A percentile compares a stretch with the other conserved stretches of the same genome.
phyloP scores from a whole-genome alignment of 2,329 filamentous ascomycete genomes.

The Metarhizium guizhouense region DNA sequence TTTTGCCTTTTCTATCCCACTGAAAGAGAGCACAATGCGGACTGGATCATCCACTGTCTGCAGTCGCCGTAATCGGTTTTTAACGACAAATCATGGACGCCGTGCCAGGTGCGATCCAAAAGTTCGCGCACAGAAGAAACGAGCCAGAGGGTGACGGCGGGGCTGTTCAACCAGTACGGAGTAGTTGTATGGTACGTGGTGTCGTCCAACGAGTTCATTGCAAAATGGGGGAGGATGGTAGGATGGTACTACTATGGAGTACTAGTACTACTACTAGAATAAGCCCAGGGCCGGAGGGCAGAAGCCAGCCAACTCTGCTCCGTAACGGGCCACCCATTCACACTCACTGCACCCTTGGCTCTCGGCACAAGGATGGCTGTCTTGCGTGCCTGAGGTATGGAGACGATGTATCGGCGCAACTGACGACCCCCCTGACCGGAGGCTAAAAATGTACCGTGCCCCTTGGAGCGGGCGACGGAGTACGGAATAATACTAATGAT shows the following conservation, averaged over 20 bases:
- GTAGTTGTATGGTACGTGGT: too few species aligned
- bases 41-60: background rate
- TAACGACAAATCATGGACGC: too few species aligned
- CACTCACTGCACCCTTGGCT: background rate
- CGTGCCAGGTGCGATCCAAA: too few species aligned
- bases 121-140: too few species aligned
- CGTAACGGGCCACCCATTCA: background rate
- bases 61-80: too few species aligned
- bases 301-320: background rate
- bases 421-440: background rate
- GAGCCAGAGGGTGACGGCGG: too few species aligned
- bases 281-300: background rate
- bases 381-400: conserved; percentile 1
- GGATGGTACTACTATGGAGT: too few species aligned
- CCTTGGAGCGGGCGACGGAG: background rate
- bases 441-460: conserved; percentile 4
- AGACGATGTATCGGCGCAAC: background rate
- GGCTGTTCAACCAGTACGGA: too few species aligned
- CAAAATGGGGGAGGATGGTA: too few species aligned
- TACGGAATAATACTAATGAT: too few species aligned
- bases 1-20: background rate
- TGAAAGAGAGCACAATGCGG: background rate
- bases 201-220: too few species aligned
- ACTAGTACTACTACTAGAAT: too few species aligned
- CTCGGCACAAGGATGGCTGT: background rate